Evolutionary conservation across 2,329 filamentous ascomycete genomes (phyloP).

Genomic region (Cladosporium sphaerospermum): DNA sequence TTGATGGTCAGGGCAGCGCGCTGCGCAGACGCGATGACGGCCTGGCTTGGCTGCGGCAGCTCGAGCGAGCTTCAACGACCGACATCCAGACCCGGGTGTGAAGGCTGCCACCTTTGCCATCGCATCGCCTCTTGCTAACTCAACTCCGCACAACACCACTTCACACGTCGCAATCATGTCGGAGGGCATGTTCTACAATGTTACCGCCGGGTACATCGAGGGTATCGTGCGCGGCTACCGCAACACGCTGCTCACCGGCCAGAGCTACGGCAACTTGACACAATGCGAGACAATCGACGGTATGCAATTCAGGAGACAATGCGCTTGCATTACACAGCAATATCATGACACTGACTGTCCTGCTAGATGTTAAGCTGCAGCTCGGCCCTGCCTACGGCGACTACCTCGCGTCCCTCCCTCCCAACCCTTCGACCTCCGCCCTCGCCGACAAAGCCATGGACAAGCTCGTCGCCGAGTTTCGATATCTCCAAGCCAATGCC

Average conservation of each 20-base stretch:
- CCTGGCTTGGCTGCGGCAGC: background rate
- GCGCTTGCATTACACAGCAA: background rate
- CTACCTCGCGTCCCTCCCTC: slow-evolving; percentile 86
- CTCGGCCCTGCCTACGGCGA: slow-evolving; percentile 95
- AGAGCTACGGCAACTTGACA: slow-evolving; percentile 91
- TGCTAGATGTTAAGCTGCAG: slow-evolving; percentile 88
- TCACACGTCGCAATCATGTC: slow-evolving; percentile 31
- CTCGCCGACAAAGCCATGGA: slow-evolving; percentile 94
- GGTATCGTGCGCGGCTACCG: slow-evolving; percentile 96
- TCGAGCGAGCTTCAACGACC: background rate
- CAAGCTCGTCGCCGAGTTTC: slow-evolving; percentile 95
- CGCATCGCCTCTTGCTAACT: slow-evolving; percentile 1
- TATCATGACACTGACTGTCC: slow-evolving; percentile 1
- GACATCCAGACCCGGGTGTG: background rate
- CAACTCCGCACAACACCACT: background rate
- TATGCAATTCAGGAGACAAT: slow-evolving; percentile 37
- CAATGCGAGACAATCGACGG: slow-evolving; percentile 98
- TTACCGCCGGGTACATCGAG: slow-evolving; percentile 74
- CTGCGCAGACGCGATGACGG: background rate
- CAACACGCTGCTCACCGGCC: slow-evolving; percentile 80
- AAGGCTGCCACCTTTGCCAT: slow-evolving; percentile 6
- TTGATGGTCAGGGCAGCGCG: background rate
- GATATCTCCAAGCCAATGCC: slow-evolving; percentile 90
- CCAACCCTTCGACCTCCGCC: slow-evolving; percentile 92
- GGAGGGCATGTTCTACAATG: slow-evolving; percentile 43